These are phyloP conservation scores for Tolypocladium pustulatum DNA, from an alignment of 2,329 filamentous ascomycete species.

Conservation along the genomic window DNA sequence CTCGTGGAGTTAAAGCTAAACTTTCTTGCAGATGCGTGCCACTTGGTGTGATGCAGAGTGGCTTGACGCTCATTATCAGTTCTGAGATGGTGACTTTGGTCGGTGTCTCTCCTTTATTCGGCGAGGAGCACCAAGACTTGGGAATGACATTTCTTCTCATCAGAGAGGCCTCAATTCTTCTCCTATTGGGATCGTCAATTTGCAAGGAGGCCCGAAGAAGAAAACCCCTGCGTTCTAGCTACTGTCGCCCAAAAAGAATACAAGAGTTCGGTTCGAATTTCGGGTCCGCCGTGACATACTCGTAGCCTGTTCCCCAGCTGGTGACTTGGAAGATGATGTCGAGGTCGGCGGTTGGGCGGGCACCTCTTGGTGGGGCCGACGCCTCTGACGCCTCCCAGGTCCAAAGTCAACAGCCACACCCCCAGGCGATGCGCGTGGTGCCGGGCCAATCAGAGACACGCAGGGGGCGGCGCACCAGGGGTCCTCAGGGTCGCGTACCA, in stretches of 20 bases:
- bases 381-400: not conserved
- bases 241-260: too few species aligned
- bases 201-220: too few species aligned
- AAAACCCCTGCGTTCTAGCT: too few species aligned
- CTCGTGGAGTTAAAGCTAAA: not conserved
- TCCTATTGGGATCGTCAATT: not conserved
- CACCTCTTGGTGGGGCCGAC: not conserved
- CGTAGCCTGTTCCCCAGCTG: too few species aligned
- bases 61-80: too few species aligned
- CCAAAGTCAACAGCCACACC: not conserved
- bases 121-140: too few species aligned
- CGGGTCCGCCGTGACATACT: too few species aligned
- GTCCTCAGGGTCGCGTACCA: constrained; percentile 4
- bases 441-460: constrained; percentile 1
- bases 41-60: not conserved
- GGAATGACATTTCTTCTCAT: too few species aligned
- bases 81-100: too few species aligned
- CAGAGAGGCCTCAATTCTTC: too few species aligned
- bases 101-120: too few species aligned
- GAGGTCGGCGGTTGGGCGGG: not conserved
- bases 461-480: constrained; percentile 9
- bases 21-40: not conserved
- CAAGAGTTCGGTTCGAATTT: too few species aligned
- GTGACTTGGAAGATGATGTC: not conserved
- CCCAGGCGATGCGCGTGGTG: not conserved